Evolutionary conservation across 2,329 filamentous ascomycete genomes (phyloP).

Genomic region (Pseudogymnoascus sp.): DNA sequence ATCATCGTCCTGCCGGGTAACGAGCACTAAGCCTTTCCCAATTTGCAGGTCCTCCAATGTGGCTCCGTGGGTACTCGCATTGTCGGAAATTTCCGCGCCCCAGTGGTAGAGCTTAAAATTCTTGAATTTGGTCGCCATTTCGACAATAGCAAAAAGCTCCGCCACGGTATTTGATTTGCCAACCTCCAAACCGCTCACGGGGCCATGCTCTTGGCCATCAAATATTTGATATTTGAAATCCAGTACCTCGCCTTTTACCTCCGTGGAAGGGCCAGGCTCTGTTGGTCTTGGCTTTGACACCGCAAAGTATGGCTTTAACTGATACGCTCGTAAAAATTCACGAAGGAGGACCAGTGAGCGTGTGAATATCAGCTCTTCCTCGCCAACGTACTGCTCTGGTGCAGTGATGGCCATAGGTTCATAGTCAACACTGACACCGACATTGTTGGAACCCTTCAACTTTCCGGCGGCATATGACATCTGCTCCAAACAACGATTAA

Average conservation of each 20-base stretch:
- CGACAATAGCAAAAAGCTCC: slow-evolving; percentile 61
- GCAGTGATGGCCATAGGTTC: slow-evolving; percentile 47
- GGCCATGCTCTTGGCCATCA: slow-evolving; percentile 51
- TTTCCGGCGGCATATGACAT: slow-evolving; percentile 55
- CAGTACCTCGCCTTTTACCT: slow-evolving; percentile 49
- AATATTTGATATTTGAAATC: slow-evolving; percentile 70
- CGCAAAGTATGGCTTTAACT: slow-evolving; percentile 52
- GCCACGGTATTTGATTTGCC: slow-evolving; percentile 64
- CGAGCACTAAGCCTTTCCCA: slow-evolving; percentile 56
- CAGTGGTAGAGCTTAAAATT: slow-evolving; percentile 68
- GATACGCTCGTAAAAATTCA: slow-evolving; percentile 59
- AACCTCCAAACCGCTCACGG: slow-evolving; percentile 56
- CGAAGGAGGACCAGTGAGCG: slow-evolving; percentile 63
- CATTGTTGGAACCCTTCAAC: slow-evolving; percentile 44
- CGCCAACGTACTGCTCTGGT: slow-evolving; percentile 40
- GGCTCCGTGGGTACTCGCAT: slow-evolving; percentile 49
- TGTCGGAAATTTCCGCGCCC: slow-evolving; percentile 58
- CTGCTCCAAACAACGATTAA: slow-evolving; percentile 66
- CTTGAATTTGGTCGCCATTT: slow-evolving; percentile 64
- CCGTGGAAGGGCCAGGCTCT: slow-evolving; percentile 31
- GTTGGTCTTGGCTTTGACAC: slow-evolving; percentile 44
- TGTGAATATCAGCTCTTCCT: slow-evolving; percentile 57
- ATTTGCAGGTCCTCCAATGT: slow-evolving; percentile 64
- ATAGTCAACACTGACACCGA: slow-evolving; percentile 38
- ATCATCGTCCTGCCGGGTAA: slow-evolving; percentile 51